These are phyloP conservation scores for Vinca minor DNA, from an alignment of 257 asterid species.

Conservation along the genomic window DNA sequence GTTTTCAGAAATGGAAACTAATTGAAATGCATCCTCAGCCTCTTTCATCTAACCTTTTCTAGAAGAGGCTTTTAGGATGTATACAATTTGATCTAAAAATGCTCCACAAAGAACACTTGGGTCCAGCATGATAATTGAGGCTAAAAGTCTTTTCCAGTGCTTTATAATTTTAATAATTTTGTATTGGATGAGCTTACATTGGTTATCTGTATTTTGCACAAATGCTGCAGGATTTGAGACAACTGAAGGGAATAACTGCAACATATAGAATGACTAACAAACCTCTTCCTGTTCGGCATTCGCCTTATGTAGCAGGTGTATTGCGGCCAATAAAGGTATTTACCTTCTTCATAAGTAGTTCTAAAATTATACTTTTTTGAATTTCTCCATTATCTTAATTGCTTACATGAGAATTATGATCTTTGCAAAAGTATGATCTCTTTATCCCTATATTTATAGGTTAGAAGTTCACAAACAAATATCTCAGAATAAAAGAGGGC, in stretches of 20 bases:
- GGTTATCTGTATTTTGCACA: slow-evolving; percentile 7
- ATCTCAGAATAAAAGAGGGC: no score
- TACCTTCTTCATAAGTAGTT: slow-evolving; percentile 11
- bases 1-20: no score
- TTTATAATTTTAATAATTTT: neutral
- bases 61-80: neutral
- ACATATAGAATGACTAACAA: slow-evolving; percentile 94
- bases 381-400: neutral
- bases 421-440: neutral
- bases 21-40: neutral
- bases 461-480: neutral
- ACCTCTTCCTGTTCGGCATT: slow-evolving; percentile 94
- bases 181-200: neutral
- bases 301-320: slow-evolving; percentile 74
- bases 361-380: neutral
- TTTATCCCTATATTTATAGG: neutral
- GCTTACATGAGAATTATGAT: neutral
- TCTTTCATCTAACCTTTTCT: neutral
- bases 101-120: neutral
- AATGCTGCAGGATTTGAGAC: slow-evolving; percentile 71
- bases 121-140: neutral
- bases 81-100: no score
- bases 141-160: neutral
- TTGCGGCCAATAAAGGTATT: slow-evolving; percentile 85
- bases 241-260: slow-evolving; percentile 89